phyloP scores from a whole-genome alignment of 306 rosid genomes.

The Dryas alaskensis region DNA sequence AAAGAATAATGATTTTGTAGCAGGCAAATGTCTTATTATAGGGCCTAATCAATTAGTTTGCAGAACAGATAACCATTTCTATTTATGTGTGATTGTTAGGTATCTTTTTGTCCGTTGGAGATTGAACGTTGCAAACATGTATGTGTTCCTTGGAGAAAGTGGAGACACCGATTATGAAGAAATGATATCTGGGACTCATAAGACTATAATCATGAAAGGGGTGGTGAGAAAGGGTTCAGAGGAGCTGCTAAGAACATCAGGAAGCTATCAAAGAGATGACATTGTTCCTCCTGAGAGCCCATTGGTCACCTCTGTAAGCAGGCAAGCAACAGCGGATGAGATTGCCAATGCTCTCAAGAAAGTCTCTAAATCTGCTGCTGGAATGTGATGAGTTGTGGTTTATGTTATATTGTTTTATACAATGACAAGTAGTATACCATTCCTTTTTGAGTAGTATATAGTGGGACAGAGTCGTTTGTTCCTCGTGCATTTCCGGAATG shows the following conservation, averaged over 20 bases:
- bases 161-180: constrained; percentile 89
- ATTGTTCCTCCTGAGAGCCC: constrained; percentile 66
- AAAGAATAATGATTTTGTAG: neutral
- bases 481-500: neutral
- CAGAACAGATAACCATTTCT: constrained; percentile 6
- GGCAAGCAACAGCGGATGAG: constrained; percentile 34
- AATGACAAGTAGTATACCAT: neutral
- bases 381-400: constrained; percentile 27
- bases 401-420: neutral
- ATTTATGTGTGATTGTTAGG: constrained; percentile 34
- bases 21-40: neutral
- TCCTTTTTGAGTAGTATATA: neutral
- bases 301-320: constrained; percentile 30
- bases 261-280: constrained; percentile 71
- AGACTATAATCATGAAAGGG: constrained; percentile 71
- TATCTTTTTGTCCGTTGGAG: constrained; percentile 90
- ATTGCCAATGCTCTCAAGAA: constrained; percentile 43
- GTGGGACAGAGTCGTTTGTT: neutral
- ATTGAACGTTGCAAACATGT: constrained; percentile 78
- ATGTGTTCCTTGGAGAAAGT: constrained; percentile 70
- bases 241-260: constrained; percentile 62
- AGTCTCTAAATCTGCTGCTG: constrained; percentile 34
- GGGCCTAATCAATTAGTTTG: neutral
- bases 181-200: constrained; percentile 85
- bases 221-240: constrained; percentile 55